Base-by-base conservation (phyloP, 331 rosid species). In the Telfairia occidentalis region DNA sequence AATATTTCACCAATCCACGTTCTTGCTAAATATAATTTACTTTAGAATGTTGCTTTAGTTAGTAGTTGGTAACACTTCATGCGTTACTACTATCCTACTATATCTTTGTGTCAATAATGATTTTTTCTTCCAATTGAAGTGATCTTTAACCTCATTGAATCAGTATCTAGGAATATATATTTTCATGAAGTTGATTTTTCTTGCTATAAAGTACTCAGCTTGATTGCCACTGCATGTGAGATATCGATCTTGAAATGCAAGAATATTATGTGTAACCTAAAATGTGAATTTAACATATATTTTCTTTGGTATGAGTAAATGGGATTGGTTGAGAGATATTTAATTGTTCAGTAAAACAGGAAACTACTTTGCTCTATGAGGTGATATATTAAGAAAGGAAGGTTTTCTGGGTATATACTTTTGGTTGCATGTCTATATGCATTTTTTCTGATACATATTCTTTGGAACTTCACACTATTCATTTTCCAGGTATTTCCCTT, bases 401-500 rank as follows among this genome's bases (percentile, higher is more conserved):
- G 71, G 71, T n/a, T n/a, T 64, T 35, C 19, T 64, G 69, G 69
- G 43, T 60, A 23, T 24, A 7, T 43, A 15, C 3, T 70, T 71
- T 32, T 48, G 32, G 28, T 59, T 71, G 45, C n/a, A 46, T 48
- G 28, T 71, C 59, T 5, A 45, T 30, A 71, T 30, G 37, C 30
- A 28, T 19, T 71, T 48, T 48, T 48, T 48, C 60, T 28, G 75
- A 45, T 29, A 29, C 13, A 74, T 26, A 35, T 74, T 74, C 37
- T 21, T 10, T 30, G 64, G 71, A 72, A 48, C 78, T 57, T 79
- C 78, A 78, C 76, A 73, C 63, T 80, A 77, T 74, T 40, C 38
- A 74, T 28, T 53, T 74, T 74, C 73, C 85, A 95, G 99, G 99
- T 95, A 61, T 85, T 95, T 82, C 99, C 97, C 2, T 86, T 95